Evolutionary conservation across 2,329 filamentous ascomycete genomes (phyloP), one percentile per base, ranked within the genome.

Genomic region (Aspergillus ustus): DNA sequence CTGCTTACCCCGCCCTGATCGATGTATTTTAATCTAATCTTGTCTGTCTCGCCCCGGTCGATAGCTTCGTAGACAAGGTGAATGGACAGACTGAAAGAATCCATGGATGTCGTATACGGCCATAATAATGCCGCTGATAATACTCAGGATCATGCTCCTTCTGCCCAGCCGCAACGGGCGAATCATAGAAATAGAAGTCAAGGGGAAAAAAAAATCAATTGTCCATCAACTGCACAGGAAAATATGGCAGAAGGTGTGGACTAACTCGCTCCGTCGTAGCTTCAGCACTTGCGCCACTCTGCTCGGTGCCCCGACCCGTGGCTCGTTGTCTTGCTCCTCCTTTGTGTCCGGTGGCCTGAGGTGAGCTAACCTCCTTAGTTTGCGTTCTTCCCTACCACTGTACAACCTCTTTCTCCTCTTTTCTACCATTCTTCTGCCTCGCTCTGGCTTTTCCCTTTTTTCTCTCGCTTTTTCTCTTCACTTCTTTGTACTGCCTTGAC

Each of bases 281-380:
- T 61, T 60, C 52, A 61, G 45, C 51, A 66, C 61, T 65, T 62
- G 66, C 67, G 68, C 66, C 68, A 70, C 68, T 68, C 61, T 64
- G 57, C 57, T 70, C 46, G 57, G 62, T 63, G 57, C 61, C 63
- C 64, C 64, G 63, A 69, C 65, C 69, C 69, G 69, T 70, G 69
- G 67, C 66, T 71, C 67, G 59, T 66, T 46, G n/a, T 55, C 48
- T 56, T 62, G 61, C 62, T 65, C 59, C 54, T 62, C 61, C 59
- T 61, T 52, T 56, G 52, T 63, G 45, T 60, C 56, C 49, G 61
- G 62, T 64, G 66, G 66, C 63, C 64, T 67, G 66, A 65, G 63
- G 61, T 66, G 60, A 57, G 57, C 57, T 68, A 57, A 61, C 61
- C 62, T 60, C 60, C 58, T 66, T 67, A 67, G 63, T 57, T 63